phyloP scores from a whole-genome alignment of 768 basidiomycete species.

The Mycena floridula region DNA sequence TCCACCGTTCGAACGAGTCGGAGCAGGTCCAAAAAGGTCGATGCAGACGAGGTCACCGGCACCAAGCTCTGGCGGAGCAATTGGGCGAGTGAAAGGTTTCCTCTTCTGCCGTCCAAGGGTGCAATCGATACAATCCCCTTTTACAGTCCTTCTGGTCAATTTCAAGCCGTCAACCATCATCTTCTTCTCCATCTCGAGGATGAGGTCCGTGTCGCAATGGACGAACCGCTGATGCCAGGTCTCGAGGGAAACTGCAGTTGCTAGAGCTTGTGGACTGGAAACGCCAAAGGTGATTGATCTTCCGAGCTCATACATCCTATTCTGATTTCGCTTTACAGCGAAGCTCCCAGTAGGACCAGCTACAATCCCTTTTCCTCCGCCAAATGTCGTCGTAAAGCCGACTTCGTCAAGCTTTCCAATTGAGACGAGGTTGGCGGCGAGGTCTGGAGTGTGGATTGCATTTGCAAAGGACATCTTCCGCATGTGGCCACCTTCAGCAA shows the following conservation, averaged over 20 bases:
- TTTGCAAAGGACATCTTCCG: too few species aligned
- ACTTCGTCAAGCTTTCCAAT: slow-evolving; percentile 9
- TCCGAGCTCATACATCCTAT: neutral
- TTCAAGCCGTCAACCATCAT: neutral
- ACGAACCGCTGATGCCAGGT: slow-evolving; percentile 2
- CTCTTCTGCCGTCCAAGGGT: neutral
- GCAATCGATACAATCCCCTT: neutral
- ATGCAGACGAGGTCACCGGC: neutral
- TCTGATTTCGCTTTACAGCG: neutral
- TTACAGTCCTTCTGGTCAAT: neutral
- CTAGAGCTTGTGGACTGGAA: neutral
- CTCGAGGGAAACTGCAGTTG: neutral
- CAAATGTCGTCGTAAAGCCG: slow-evolving; percentile 3
- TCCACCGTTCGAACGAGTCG: neutral
- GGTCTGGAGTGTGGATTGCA: slow-evolving; percentile 4
- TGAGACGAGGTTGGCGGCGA: slow-evolving; percentile 10
- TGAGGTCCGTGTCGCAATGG: neutral
- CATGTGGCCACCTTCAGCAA: too few species aligned
- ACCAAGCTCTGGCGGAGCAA: neutral
- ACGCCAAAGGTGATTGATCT: neutral
- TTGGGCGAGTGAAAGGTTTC: neutral
- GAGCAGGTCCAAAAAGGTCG: neutral
- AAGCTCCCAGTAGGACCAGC: too few species aligned
- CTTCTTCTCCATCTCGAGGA: neutral
- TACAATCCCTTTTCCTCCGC: neutral